A percentile compares a stretch with the other conserved stretches of the same genome.
Conservation (phyloP, 2,329 filamentous ascomycete species). For the Aspergillus sp. region DNA sequence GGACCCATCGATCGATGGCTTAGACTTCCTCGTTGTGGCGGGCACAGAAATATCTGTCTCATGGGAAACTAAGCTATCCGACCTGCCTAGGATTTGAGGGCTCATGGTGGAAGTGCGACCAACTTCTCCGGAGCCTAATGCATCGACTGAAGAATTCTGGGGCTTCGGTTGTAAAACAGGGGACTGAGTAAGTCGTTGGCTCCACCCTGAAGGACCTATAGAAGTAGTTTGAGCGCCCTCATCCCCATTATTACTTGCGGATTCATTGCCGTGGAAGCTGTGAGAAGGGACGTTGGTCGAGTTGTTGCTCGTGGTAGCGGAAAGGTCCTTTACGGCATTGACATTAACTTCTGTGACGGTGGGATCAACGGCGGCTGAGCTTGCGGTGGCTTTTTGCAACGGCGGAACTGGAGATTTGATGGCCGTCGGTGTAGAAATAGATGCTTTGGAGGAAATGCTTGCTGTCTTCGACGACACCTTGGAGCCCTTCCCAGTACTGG, state of each 20-base stretch:
- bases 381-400: slow-evolving; percentile 32
- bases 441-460: slow-evolving; percentile 44
- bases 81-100: slow-evolving; percentile 23
- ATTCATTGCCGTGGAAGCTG: slow-evolving; percentile 29
- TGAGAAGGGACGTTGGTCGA: slow-evolving; percentile 32
- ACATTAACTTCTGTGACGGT: slow-evolving; percentile 48
- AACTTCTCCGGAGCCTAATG: slow-evolving; percentile 15
- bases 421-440: slow-evolving; percentile 35
- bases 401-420: slow-evolving; percentile 39
- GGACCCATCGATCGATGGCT: slow-evolving; percentile 23
- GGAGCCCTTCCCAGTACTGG: slow-evolving; percentile 29
- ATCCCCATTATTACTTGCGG: slow-evolving; percentile 27
- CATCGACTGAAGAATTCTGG: slow-evolving; percentile 28
- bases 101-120: slow-evolving; percentile 19
- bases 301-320: slow-evolving; percentile 29
- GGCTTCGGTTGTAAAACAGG: slow-evolving; percentile 33
- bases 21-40: slow-evolving; percentile 20
- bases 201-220: slow-evolving; percentile 30
- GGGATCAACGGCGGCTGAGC: slow-evolving; percentile 40
- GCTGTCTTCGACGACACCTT: slow-evolving; percentile 42
- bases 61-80: slow-evolving; percentile 27
- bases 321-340: slow-evolving; percentile 33
- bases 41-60: slow-evolving; percentile 28
- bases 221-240: slow-evolving; percentile 29
- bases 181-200: slow-evolving; percentile 30